Conservation (phyloP, 352 stramenopile genomes). For the Pythium insidiosum region DNA sequence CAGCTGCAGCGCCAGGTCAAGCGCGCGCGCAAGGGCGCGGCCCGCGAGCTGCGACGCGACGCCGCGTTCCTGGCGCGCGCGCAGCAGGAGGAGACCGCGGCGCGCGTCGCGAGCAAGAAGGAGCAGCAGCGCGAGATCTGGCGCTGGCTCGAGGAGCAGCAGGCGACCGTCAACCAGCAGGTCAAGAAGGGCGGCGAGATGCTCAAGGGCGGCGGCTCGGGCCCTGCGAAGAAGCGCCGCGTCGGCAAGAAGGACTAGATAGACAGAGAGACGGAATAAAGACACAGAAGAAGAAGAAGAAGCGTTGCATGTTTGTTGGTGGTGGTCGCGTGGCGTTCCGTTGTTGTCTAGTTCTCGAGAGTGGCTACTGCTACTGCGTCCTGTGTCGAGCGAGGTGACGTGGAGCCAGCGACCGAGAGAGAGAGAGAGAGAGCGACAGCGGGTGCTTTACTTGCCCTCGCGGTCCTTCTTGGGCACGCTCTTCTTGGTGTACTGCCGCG, state of each 20-base stretch:
- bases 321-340: not conserved
- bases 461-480: conserved; percentile 78
- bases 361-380: no score
- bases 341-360: no score
- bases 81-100: conserved; percentile 85
- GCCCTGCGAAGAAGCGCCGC: conserved; percentile 48
- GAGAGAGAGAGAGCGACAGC: no score
- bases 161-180: conserved; percentile 97
- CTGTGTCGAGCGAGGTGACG: no score
- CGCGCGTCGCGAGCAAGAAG: conserved; percentile 63
- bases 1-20: conserved; percentile 94
- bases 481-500: conserved; percentile 82
- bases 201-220: conserved; percentile 90
- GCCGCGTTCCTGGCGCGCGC: conserved; percentile 91
- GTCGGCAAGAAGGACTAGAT: conserved; percentile 32
- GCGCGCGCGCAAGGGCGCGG: conserved; percentile 93
- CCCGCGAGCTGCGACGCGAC: conserved; percentile 92
- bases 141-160: conserved; percentile 93
- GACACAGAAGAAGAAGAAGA: not conserved
- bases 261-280: conserved; percentile 7
- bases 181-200: conserved; percentile 93
- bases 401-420: no score
- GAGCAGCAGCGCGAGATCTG: conserved; percentile 94
- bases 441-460: conserved; percentile 46
- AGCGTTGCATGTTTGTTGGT: not conserved